Evolutionary conservation across 2,329 filamentous ascomycete species (phyloP), one percentile per base, ranked within the genome.

Genomic region (Bipolaris cookei): DNA sequence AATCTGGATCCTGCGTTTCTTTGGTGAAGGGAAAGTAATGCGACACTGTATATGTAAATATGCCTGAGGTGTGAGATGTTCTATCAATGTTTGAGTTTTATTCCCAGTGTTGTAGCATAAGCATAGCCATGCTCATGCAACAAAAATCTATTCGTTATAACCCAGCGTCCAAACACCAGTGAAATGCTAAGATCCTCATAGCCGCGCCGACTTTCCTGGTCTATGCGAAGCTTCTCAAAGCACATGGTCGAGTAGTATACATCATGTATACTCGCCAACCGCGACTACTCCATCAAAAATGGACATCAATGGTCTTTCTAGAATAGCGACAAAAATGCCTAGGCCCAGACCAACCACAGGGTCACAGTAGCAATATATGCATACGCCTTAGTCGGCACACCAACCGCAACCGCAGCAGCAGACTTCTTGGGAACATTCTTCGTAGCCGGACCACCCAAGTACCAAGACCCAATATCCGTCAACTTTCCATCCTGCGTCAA

Each of bases 381-480:
- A 21, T 48, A 34, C 2, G n/a, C 11, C 5, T 13, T 3, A 0
- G 38, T 23, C 2, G 32, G 37, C 3, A 41, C 35, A 18, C 13
- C 16, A 13, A 1, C 2, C 10, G 3, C 6, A 0, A 34, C 21
- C 4, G 44, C 14, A 20, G 41, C 50, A 28, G 37, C 38, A 7
- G 55, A 58, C 21, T 43, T 53, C 21, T 58, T 11, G 3, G 56
- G 56, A 13, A 59, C 10, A 1, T 59, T 59, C 3, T 52, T 52
- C 2, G 54, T 61, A 6, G 54, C 51, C 14, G 44, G 37, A 50
- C 82, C 69, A 60, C 91, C 86, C n/a, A 95, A 75, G 73, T 94
- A 95, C 88, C 88, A 90, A 2, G 84, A 83, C 0, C 91, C 91
- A 62, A 94, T 89, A 64, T 91, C 86, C 1, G 90, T 93, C 61